phyloP scores from a whole-genome alignment of 2,329 filamentous ascomycete species.

The Aureobasidium sp. region DNA sequence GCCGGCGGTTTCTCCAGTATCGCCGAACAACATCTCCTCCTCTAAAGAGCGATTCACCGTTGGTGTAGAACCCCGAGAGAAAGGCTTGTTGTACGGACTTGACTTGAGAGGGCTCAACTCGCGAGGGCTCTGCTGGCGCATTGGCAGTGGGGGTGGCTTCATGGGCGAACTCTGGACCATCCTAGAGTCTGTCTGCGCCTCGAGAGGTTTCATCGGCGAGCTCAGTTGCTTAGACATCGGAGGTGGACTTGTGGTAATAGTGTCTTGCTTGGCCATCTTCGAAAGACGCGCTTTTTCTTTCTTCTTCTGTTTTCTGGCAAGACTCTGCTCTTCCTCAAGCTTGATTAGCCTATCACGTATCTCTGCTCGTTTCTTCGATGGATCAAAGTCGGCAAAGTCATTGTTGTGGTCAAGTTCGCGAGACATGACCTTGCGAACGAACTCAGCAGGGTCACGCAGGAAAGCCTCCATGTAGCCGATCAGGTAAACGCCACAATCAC shows the following conservation, averaged over 20 bases:
- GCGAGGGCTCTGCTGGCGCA: background rate
- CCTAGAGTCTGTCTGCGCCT: background rate
- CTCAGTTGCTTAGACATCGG: background rate
- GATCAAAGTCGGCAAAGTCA: conserved; percentile 49
- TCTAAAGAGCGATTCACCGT: background rate
- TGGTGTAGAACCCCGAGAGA: background rate
- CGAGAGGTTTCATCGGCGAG: background rate
- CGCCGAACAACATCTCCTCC: conserved; percentile 18
- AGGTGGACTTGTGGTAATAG: background rate
- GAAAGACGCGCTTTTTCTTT: conserved; percentile 4
- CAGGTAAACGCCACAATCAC: conserved; percentile 83
- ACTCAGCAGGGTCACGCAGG: conserved; percentile 63
- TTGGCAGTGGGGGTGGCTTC: background rate
- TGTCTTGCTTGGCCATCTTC: background rate
- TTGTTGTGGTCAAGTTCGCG: conserved; percentile 52
- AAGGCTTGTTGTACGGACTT: background rate
- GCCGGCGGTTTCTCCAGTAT: background rate
- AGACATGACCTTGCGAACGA: conserved; percentile 59
- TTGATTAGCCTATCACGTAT: conserved; percentile 61
- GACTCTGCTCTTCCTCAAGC: conserved; percentile 54
- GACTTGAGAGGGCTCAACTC: background rate
- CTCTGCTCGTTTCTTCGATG: conserved; percentile 53
- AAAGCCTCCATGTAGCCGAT: conserved; percentile 81
- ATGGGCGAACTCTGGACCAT: conserved; percentile 12
- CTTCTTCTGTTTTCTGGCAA: conserved; percentile 34